Base-by-base conservation (phyloP, 805 yeast genomes). In the Kodamaea sagamina region DNA sequence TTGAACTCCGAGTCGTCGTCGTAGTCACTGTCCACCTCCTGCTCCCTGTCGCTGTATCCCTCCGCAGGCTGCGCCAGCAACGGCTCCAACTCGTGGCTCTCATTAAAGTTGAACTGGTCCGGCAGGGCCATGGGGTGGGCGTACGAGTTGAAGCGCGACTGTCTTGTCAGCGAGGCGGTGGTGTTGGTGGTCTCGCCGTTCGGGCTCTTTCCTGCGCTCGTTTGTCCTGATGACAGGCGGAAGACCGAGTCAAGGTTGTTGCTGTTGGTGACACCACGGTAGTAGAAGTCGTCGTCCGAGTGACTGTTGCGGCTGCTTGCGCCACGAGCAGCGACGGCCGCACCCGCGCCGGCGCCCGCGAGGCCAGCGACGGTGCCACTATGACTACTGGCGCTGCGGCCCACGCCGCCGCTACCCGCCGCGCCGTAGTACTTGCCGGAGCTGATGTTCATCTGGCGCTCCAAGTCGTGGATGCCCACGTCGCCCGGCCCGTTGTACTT, bases 241-340 rank as follows among this genome's bases (percentile, higher is more conserved):
- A 71, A 71, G 9, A 71, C 62, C 1, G 73, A 61, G 40, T 69
- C 75, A 25, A 71, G 58, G 48, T 71, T 71, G 48, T 69, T 71
- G 44, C 57, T 63, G 49, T 68, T 69, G 38, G 72, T 60, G 16
- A 71, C 73, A 5, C 76, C 76, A 37, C 76, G 63, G 52, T 71
- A 71, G 41, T 56, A 67, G 42, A 65, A 71, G 44, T 67, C 76
- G 16, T 59, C 63, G 35, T 52, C 51, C 15, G 48, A 16, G 17
- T 21, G 39, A 11, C 19, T 24, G 17, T 18, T 13, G 25, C 39
- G 32, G 18, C 10, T 49, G 31, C 44, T 51, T 16, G 36, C 39
- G 34, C 16, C 29, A 16, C 25, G 18, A 2, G 43, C 48, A 6
- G 48, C 47, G 4, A 43, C 31, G 11, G 37, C 46, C 7, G 35